Evolutionary conservation across 1,284 basidiomycete genomes (phyloP), one percentile per base, ranked within the genome.

Genomic region (Puccinia novopanici): DNA sequence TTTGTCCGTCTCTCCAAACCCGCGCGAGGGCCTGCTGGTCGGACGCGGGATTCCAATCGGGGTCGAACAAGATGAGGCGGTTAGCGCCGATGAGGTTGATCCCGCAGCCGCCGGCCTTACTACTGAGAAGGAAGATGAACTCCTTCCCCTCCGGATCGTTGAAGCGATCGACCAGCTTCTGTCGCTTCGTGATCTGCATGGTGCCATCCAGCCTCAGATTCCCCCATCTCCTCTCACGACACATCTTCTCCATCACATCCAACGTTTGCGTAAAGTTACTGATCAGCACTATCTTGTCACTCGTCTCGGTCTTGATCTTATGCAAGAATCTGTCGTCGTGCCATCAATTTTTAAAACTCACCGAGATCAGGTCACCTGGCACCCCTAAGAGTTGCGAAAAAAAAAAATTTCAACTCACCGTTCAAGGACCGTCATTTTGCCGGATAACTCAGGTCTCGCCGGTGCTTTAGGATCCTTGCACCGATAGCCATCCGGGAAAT

Each of bases 1-100:
- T 99, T 86, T 99, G 96, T 0, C 96, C 96, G 85, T 99, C 96
- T 88, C 97, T 92, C 96, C 96, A 99, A 1, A 99, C 96, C 86
- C 96, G 93, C 55, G 96, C 96, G 6, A 99, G 89, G 12, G 96
- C 96, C 86, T 99, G 97, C 86, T 99, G 97, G 86, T 99, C 96
- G 52, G 95, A 94, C 6, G 96, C 95, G 27, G 95, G 96, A 84
- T 98, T 98, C 95, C 96, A 98, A 85, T 98, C 90, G 65, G 97
- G 97, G 86, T 99, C 96, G 84, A 99, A 99, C 45, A 99, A 88
- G 82, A 99, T 93, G 24, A 99, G 88, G 19, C 96, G 90, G 85
- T 99, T 99, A 2, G 96, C 96, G 9, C 96, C 96, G 84, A 98
- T 98, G 82, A 99, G 89, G 85, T 99, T 99, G 88, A 99, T 96